Conservation (phyloP, 768 basidiomycete genomes). For the Lactifluus volemus region DNA sequence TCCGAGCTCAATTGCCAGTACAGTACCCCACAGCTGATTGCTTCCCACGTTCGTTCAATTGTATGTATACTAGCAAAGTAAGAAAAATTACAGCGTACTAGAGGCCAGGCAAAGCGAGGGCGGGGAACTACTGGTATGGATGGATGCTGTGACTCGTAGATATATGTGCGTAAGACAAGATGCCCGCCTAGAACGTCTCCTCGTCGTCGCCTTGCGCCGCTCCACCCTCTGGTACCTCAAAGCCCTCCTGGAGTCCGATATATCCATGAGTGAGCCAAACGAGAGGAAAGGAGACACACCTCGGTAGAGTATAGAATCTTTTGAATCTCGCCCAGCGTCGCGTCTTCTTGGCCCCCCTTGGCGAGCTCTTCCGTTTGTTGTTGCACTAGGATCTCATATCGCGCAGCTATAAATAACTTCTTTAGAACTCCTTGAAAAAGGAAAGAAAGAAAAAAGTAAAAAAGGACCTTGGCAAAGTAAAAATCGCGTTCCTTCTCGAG, state of each 20-base stretch:
- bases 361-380: conserved; percentile 61
- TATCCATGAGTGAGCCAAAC: conserved; percentile 7
- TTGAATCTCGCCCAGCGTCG: conserved; percentile 69
- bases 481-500: conserved; percentile 97
- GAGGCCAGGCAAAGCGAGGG: conserved; percentile 12
- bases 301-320: conserved; percentile 93
- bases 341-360: conserved; percentile 46
- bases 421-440: neutral
- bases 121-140: conserved; percentile 12
- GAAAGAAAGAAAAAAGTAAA: neutral
- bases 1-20: neutral
- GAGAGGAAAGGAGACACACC: conserved; percentile 38
- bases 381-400: conserved; percentile 95
- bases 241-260: conserved; percentile 59
- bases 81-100: conserved; percentile 8
- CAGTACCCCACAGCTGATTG: neutral
- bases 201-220: conserved; percentile 59
- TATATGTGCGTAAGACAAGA: conserved; percentile 2
- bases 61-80: conserved; percentile 7
- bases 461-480: conserved; percentile 89
- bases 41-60: neutral
- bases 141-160: conserved; percentile 8
- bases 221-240: conserved; percentile 72
- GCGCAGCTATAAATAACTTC: conserved; percentile 52
- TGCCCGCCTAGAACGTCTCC: conserved; percentile 54